Conservation (phyloP, 2,329 filamentous ascomycete genomes). For the Neonectria coccinea region DNA sequence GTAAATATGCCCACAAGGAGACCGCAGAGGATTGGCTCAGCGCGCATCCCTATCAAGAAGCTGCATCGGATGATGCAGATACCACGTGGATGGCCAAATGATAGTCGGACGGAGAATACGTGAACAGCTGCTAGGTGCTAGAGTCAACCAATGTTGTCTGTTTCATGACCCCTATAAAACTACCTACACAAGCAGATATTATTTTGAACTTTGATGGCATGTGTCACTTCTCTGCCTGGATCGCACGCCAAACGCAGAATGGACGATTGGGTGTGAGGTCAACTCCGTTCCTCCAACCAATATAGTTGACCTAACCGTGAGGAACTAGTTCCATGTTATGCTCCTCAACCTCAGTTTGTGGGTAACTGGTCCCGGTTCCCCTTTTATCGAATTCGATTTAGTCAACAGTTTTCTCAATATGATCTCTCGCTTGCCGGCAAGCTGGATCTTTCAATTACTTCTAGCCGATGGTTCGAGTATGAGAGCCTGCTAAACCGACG, state of each 20-base stretch:
- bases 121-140: background rate
- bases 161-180: background rate
- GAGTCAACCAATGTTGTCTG: background rate
- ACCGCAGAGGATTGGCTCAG: constrained; percentile 23
- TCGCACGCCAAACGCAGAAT: background rate
- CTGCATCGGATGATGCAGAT: constrained; percentile 29
- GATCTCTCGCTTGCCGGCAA: too few species aligned
- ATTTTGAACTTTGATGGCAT: background rate
- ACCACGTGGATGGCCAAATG: constrained; percentile 15
- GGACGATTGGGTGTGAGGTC: too few species aligned
- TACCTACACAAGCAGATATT: background rate
- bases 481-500: too few species aligned
- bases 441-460: too few species aligned
- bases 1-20: constrained; percentile 18
- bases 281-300: too few species aligned
- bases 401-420: too few species aligned
- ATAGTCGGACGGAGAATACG: background rate
- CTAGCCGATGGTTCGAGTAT: too few species aligned
- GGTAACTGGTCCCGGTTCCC: too few species aligned
- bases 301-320: too few species aligned
- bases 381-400: too few species aligned
- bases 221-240: background rate
- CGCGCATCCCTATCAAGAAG: constrained; percentile 24
- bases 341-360: too few species aligned
- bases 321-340: too few species aligned